phyloP scores from a whole-genome alignment of 495 filamentous ascomycete species.

The Melanomma pulvis-pyrius region DNA sequence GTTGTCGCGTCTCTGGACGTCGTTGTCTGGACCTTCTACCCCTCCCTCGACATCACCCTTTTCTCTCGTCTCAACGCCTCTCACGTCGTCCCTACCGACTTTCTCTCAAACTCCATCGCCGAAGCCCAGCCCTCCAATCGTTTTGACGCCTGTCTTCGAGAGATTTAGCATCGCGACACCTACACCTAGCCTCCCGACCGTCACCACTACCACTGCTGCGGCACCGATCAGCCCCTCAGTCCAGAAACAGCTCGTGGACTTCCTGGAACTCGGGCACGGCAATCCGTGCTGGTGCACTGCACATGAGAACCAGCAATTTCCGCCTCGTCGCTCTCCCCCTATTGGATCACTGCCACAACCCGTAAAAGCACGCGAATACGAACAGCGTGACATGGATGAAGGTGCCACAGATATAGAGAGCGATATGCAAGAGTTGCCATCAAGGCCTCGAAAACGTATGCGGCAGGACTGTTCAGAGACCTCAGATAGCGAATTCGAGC shows the following conservation, averaged over 20 bases:
- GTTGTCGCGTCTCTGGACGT: neutral
- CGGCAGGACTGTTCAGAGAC: neutral
- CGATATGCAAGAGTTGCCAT: too few species aligned
- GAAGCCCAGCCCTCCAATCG: neutral
- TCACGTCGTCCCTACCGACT: neutral
- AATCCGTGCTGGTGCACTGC: constrained; percentile 36
- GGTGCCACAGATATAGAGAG: too few species aligned
- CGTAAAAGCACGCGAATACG: neutral
- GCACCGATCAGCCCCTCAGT: neutral
- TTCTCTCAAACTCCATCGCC: neutral
- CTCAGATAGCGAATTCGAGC: neutral
- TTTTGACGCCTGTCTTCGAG: neutral
- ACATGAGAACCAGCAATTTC: neutral
- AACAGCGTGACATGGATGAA: neutral
- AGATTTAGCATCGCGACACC: neutral
- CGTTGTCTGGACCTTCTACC: neutral
- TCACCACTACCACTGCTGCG: neutral
- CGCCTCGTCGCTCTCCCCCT: neutral
- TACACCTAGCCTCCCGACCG: too few species aligned
- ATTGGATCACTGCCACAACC: neutral
- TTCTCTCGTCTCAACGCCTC: neutral
- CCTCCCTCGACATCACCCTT: neutral
- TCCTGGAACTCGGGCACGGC: constrained; percentile 38
- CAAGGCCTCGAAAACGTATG: neutral
- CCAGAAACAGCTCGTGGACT: constrained; percentile 25